phyloP scores from a whole-genome alignment of 1,139 yeast genomes.

The Debaryomyces robertsiae region DNA sequence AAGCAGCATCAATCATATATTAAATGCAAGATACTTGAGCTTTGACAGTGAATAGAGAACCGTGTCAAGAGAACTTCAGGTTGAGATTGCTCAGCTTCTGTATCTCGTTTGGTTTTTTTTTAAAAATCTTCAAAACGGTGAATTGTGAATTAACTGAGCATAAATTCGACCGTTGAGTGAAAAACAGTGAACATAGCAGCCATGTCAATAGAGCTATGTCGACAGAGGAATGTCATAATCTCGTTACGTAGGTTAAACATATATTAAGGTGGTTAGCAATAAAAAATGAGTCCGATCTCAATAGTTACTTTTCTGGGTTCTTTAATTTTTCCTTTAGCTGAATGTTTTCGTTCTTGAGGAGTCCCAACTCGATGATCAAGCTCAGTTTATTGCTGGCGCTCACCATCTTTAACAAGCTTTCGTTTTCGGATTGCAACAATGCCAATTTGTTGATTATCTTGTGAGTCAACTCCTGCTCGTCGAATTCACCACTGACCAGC shows the following conservation, averaged over 20 bases:
- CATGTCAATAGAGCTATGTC: too few species aligned
- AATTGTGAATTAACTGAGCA: too few species aligned
- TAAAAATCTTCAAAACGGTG: too few species aligned
- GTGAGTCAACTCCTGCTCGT: slow-evolving; percentile 77
- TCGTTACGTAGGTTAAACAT: not conserved
- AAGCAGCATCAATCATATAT: not conserved
- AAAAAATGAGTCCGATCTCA: slow-evolving; percentile 1
- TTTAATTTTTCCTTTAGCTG: slow-evolving; percentile 18
- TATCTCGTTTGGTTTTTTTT: too few species aligned
- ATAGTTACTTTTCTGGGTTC: slow-evolving; percentile 10
- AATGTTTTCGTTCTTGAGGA: slow-evolving; percentile 47
- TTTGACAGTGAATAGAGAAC: too few species aligned
- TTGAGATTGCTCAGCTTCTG: too few species aligned
- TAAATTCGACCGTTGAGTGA: too few species aligned
- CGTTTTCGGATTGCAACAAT: slow-evolving; percentile 69
- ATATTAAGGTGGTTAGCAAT: slow-evolving; percentile 3
- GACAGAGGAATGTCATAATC: too few species aligned
- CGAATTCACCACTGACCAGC: slow-evolving; percentile 58
- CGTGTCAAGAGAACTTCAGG: too few species aligned
- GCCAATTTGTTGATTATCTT: slow-evolving; percentile 67
- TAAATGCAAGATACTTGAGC: too few species aligned
- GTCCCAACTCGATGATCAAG: slow-evolving; percentile 66
- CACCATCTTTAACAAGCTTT: slow-evolving; percentile 65
- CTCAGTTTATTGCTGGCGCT: slow-evolving; percentile 75
- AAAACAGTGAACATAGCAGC: too few species aligned